Conservation (phyloP, 495 filamentous ascomycete species). For the Platismatia glauca region DNA sequence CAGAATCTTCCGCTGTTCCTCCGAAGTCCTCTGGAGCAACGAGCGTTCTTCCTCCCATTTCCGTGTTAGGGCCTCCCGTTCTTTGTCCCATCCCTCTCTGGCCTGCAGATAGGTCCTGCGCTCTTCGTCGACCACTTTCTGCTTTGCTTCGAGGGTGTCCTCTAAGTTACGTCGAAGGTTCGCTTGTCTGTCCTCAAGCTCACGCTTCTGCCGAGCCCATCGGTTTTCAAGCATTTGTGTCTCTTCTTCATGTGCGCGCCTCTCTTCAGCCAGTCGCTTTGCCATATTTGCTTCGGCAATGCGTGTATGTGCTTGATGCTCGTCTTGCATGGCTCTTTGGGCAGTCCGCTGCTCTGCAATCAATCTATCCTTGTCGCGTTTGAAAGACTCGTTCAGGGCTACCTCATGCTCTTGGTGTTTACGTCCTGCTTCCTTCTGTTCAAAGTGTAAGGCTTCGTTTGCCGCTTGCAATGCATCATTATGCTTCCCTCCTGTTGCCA, state of each 20-base stretch:
- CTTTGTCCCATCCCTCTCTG: conserved; percentile 21
- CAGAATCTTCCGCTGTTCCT: conserved; percentile 25
- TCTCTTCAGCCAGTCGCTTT: conserved; percentile 10
- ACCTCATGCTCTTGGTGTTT: conserved; percentile 21
- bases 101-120: conserved; percentile 13
- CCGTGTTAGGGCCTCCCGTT: conserved; percentile 15
- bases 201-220: conserved; percentile 17
- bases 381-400: conserved; percentile 21
- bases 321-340: conserved; percentile 22
- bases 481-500: conserved; percentile 34
- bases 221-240: conserved; percentile 7
- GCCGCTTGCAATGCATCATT: conserved; percentile 40
- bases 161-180: conserved; percentile 15
- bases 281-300: conserved; percentile 10
- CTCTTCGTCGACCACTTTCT: conserved; percentile 21
- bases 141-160: conserved; percentile 12
- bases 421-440: conserved; percentile 23
- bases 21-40: conserved; percentile 22
- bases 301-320: conserved; percentile 22
- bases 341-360: conserved; percentile 19
- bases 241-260: conserved; percentile 17
- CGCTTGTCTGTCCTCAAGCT: conserved; percentile 18
- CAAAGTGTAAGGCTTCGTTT: conserved; percentile 30
- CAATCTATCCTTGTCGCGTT: conserved; percentile 22
- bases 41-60: conserved; percentile 19